Evolutionary conservation across 768 basidiomycete genomes (phyloP).

Genomic region (Pulveroboletus ravenelii): DNA sequence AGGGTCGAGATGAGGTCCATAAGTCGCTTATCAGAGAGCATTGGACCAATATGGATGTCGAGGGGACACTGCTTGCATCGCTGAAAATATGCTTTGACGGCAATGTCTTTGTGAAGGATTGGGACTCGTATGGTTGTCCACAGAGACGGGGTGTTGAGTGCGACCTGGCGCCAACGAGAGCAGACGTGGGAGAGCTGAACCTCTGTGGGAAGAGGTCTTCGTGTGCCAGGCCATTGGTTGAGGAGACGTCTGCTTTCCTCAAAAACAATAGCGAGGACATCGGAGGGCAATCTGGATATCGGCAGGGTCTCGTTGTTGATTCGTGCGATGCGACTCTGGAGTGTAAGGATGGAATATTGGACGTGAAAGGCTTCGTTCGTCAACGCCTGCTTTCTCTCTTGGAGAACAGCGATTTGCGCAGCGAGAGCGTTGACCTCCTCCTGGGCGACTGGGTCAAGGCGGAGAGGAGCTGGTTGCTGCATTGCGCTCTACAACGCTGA

Average conservation of each 20-base stretch:
- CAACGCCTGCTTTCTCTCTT: slow-evolving; percentile 21
- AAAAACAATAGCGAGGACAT: slow-evolving; percentile 32
- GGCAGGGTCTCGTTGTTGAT: slow-evolving; percentile 30
- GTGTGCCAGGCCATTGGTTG: slow-evolving; percentile 23
- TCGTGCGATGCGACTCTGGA: slow-evolving; percentile 31
- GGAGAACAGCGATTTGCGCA: slow-evolving; percentile 15
- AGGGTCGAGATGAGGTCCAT: slow-evolving; percentile 26
- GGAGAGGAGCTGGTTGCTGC: slow-evolving; percentile 13
- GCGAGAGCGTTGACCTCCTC: slow-evolving; percentile 25
- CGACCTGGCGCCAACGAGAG: slow-evolving; percentile 32
- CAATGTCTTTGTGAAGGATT: slow-evolving; percentile 26
- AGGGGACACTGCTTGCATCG: slow-evolving; percentile 31
- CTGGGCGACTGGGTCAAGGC: slow-evolving; percentile 22
- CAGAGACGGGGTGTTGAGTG: slow-evolving; percentile 32
- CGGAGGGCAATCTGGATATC: slow-evolving; percentile 28
- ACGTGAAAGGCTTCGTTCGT: slow-evolving; percentile 23
- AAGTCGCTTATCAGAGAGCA: slow-evolving; percentile 17
- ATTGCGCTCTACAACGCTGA: slow-evolving; percentile 17
- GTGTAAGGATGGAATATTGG: slow-evolving; percentile 24
- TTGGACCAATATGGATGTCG: slow-evolving; percentile 30
- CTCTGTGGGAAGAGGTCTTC: slow-evolving; percentile 30
- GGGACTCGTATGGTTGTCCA: slow-evolving; percentile 33
- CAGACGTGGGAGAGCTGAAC: slow-evolving; percentile 36
- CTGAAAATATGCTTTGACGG: slow-evolving; percentile 28
- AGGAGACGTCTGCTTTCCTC: slow-evolving; percentile 30